Percentiles rank a stretch among this genome's conserved stretches.
Conservation (phyloP, 805 yeast genomes). For the Zygosaccharomyces bailii region DNA sequence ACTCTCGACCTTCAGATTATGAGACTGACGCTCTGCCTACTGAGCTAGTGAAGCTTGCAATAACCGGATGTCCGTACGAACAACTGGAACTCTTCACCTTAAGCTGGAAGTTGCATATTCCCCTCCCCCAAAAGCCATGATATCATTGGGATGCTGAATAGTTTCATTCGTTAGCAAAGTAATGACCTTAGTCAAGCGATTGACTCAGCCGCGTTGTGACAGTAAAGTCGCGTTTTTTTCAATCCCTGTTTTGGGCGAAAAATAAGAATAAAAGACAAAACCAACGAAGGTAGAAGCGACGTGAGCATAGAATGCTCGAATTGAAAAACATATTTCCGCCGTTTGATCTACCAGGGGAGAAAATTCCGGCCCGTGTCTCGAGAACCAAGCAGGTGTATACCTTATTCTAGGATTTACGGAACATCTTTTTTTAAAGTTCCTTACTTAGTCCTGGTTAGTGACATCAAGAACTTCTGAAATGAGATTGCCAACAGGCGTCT, state of each 20-base stretch:
- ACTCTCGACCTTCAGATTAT: conserved; percentile 56
- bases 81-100: too few relatives aligned
- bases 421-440: too few relatives aligned
- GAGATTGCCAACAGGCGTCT: background rate
- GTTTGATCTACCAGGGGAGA: background rate
- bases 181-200: too few relatives aligned
- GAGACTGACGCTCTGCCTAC: conserved; percentile 59
- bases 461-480: background rate
- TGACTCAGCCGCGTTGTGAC: background rate
- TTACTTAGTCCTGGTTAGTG: too few relatives aligned
- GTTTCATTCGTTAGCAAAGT: too few relatives aligned
- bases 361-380: background rate
- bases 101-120: too few relatives aligned
- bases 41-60: conserved; percentile 49
- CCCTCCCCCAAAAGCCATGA: too few relatives aligned
- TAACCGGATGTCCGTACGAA: too few relatives aligned
- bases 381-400: too few relatives aligned
- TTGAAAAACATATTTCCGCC: background rate
- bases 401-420: too few relatives aligned
- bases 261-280: background rate
- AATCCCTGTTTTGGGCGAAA: background rate
- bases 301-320: background rate
- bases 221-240: background rate
- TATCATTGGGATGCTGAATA: too few relatives aligned
- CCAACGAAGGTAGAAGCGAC: background rate